A percentile compares a stretch with the other conserved stretches of the same genome.
These are phyloP conservation scores for Neopestalotiopsis rosae DNA, from an alignment of 2,329 filamentous ascomycete species.

Conservation along the genomic window DNA sequence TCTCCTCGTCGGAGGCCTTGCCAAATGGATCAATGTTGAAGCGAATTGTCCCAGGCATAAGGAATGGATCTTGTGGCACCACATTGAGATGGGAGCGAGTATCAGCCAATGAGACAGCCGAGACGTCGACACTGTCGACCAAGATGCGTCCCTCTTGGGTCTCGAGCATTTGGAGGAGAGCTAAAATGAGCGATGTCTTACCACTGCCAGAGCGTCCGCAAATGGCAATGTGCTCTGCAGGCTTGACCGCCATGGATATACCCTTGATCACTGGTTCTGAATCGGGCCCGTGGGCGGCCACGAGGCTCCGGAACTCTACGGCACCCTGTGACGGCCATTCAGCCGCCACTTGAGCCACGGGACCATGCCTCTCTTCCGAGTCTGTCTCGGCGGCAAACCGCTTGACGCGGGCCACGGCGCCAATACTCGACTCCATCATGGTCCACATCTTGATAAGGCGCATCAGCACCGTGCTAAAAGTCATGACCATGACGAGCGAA, in stretches of 20 bases:
- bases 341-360: background rate
- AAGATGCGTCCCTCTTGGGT: slow-evolving; percentile 18
- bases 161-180: slow-evolving; percentile 24
- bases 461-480: slow-evolving; percentile 37
- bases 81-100: slow-evolving; percentile 24
- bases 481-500: slow-evolving; percentile 43
- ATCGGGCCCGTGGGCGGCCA: slow-evolving; percentile 8
- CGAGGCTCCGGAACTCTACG: slow-evolving; percentile 4
- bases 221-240: slow-evolving; percentile 22
- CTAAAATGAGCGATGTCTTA: slow-evolving; percentile 24
- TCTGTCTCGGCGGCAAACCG: slow-evolving; percentile 15
- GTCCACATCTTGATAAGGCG: slow-evolving; percentile 40
- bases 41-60: slow-evolving; percentile 24
- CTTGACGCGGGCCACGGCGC: slow-evolving; percentile 24
- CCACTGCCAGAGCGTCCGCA: slow-evolving; percentile 25
- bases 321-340: slow-evolving; percentile 17
- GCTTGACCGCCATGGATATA: slow-evolving; percentile 17
- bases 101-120: slow-evolving; percentile 9
- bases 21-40: slow-evolving; percentile 26
- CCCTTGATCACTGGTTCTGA: slow-evolving; percentile 19
- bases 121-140: slow-evolving; percentile 23
- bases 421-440: slow-evolving; percentile 33
- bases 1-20: slow-evolving; percentile 10
- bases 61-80: slow-evolving; percentile 26
- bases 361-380: slow-evolving; percentile 5